Evolutionary conservation across 164 flowering plant species (phyloP), one percentile per base, ranked within the genome.

Genomic region (Aristolochia fimbriata): DNA sequence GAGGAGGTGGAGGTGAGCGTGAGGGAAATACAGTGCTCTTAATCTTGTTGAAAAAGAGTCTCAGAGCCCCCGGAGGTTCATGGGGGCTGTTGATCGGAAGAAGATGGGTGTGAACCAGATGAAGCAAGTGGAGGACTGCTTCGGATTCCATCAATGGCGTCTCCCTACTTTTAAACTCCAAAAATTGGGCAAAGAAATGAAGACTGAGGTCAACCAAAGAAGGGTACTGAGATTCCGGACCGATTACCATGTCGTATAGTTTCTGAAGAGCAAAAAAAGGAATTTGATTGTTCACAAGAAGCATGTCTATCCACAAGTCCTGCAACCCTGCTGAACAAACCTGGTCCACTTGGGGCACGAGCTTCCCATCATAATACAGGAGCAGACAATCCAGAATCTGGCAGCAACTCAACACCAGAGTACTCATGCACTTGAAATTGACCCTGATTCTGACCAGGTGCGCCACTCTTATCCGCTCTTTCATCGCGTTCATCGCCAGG

Each of bases 271-370:
- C 61, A 51, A 70, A 65, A 24, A 76, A 68, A 0, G 79, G 79
- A 6, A 76, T 41, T 23, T 76, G 79, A 27, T 76, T 70, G 47
- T 76, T 74, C 0, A 70, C 62, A 41, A 76, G 55, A 3, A 65
- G 57, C 60, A 76, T 13, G 62, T 76, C 79, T 3, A 37, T 37
- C 43, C 43, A 37, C 43, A 37, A 37, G 43, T 37, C 43, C 10
- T 37, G 43, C 43, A 37, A 10, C 43, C 43, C 43, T 3, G 43
- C 43, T 0, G 43, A 37, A 37, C 43, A 37, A 3, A 37, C 43
- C 0, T 37, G 43, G 43, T 37, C 43, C 43, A 37, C 43, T 37
- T 37, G 43, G 12, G 43, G 43, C 1, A 37, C 43, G 43, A 37
- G 43, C 12, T 10, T 37, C 11, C 43, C 43, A 0, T 37, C 43